These are phyloP conservation scores for Mucor velutinosus DNA, from an alignment of 371 early-diverging fungal genomes.

Conservation along the genomic window DNA sequence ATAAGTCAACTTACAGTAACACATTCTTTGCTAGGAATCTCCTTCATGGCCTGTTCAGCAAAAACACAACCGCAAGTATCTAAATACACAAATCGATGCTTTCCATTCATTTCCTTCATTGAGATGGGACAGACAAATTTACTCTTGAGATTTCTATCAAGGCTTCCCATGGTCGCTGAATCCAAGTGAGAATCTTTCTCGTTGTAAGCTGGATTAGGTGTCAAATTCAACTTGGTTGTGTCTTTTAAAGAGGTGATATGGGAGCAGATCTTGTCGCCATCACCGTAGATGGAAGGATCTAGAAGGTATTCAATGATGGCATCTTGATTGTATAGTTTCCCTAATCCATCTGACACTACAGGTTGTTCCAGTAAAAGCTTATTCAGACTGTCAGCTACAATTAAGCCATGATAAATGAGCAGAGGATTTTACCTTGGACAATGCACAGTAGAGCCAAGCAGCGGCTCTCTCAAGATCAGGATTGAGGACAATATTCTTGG, in stretches of 20 bases:
- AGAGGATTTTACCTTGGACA: conserved; percentile 71
- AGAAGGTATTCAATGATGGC: conserved; percentile 85
- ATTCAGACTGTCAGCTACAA: not conserved
- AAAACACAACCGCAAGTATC: conserved; percentile 88
- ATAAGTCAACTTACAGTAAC: conserved; percentile 45
- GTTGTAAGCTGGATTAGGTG: conserved; percentile 71
- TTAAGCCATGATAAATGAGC: not conserved
- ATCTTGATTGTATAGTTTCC: conserved; percentile 93
- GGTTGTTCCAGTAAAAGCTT: conserved; percentile 75
- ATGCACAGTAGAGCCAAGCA: conserved; percentile 82
- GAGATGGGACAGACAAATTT: conserved; percentile 91
- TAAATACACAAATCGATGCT: conserved; percentile 76
- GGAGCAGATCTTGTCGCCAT: conserved; percentile 78
- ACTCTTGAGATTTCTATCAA: conserved; percentile 57
- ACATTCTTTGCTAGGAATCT: conserved; percentile 66
- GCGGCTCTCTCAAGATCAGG: conserved; percentile 68
- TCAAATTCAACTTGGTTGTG: conserved; percentile 72
- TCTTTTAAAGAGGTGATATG: conserved; percentile 80
- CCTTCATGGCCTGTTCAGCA: conserved; percentile 83
- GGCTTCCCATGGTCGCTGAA: conserved; percentile 46
- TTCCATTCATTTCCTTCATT: conserved; percentile 93
- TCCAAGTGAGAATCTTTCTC: conserved; percentile 37
- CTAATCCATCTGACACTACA: conserved; percentile 80
- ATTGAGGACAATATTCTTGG: conserved; percentile 75
- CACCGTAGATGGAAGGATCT: conserved; percentile 77